A percentile compares a stretch with the other conserved stretches of the same genome.
Evolutionary conservation across 2,329 filamentous ascomycete genomes (phyloP).

Genomic region (Fusarium hostae): DNA sequence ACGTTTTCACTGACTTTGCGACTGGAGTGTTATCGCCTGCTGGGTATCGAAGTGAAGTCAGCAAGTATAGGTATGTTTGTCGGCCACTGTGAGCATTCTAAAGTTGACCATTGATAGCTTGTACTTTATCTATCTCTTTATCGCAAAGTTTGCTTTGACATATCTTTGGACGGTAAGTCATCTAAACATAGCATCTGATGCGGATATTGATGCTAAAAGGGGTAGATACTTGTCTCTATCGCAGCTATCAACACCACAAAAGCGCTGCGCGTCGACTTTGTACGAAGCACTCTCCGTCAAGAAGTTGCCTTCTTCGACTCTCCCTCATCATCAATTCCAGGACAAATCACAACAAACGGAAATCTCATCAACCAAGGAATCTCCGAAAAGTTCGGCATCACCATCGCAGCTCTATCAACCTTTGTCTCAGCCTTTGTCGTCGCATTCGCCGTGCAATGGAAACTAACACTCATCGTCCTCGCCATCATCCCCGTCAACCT

Average conservation of each 20-base stretch:
- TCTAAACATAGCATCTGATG: background rate
- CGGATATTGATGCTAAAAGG: background rate
- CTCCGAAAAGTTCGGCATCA: slow-evolving; percentile 57
- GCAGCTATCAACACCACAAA: slow-evolving; percentile 53
- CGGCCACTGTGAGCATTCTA: background rate
- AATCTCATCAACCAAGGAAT: slow-evolving; percentile 59
- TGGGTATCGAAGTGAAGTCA: slow-evolving; percentile 62
- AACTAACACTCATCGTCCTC: slow-evolving; percentile 57
- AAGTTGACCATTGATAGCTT: slow-evolving; percentile 50
- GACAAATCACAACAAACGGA: slow-evolving; percentile 60
- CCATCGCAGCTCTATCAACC: slow-evolving; percentile 54
- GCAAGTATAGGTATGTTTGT: slow-evolving; percentile 52
- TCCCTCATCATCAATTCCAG: slow-evolving; percentile 55
- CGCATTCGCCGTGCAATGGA: slow-evolving; percentile 55
- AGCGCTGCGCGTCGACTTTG: slow-evolving; percentile 52
- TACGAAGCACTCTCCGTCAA: slow-evolving; percentile 57
- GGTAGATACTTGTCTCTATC: slow-evolving; percentile 51
- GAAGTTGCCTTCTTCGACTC: slow-evolving; percentile 67
- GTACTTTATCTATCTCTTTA: slow-evolving; percentile 69
- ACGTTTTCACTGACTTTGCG: slow-evolving; percentile 67
- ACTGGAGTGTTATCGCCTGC: slow-evolving; percentile 54
- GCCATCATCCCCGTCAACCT: slow-evolving; percentile 58
- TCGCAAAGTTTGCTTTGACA: slow-evolving; percentile 63
- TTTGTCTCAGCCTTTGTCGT: slow-evolving; percentile 55
- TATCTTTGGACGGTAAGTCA: slow-evolving; percentile 63